phyloP scores from a whole-genome alignment of 768 basidiomycete genomes.

The Naganishia friedmannii region DNA sequence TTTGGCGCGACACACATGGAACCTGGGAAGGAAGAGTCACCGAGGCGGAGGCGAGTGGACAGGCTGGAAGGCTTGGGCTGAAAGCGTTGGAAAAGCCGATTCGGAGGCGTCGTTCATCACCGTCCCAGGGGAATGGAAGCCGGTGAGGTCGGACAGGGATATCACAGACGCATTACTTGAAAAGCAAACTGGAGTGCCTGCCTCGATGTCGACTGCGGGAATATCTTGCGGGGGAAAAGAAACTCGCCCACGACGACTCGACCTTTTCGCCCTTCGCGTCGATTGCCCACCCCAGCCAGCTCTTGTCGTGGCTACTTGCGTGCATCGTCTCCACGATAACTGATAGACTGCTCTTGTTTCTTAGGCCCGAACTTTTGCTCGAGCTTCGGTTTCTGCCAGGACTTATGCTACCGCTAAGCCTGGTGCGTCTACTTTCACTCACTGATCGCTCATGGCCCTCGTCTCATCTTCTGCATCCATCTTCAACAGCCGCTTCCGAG shows the following conservation, averaged over 20 bases:
- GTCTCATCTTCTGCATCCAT: constrained; percentile 28
- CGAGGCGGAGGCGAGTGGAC: background rate
- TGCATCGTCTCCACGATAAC: background rate
- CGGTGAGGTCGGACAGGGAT: background rate
- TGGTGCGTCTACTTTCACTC: constrained; percentile 59
- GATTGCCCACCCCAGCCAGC: background rate
- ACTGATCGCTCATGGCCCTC: constrained; percentile 37
- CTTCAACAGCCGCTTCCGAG: constrained; percentile 82
- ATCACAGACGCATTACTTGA: too few relatives aligned
- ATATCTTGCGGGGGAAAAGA: background rate
- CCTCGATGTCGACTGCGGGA: background rate
- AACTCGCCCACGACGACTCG: background rate
- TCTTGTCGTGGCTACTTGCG: background rate
- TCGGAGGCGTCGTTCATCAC: background rate
- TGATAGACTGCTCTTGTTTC: background rate
- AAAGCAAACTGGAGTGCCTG: too few relatives aligned
- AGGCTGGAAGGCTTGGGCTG: background rate
- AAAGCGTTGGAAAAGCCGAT: background rate
- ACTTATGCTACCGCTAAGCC: constrained; percentile 98
- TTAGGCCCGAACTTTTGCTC: constrained; percentile 51
- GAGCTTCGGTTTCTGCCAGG: constrained; percentile 55
- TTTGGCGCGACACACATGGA: background rate
- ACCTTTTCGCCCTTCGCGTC: background rate
- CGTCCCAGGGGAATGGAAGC: background rate
- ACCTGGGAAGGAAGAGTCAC: background rate